Evolutionary conservation across 345 rosid species (phyloP).

Genomic region (Camelina hispida): DNA sequence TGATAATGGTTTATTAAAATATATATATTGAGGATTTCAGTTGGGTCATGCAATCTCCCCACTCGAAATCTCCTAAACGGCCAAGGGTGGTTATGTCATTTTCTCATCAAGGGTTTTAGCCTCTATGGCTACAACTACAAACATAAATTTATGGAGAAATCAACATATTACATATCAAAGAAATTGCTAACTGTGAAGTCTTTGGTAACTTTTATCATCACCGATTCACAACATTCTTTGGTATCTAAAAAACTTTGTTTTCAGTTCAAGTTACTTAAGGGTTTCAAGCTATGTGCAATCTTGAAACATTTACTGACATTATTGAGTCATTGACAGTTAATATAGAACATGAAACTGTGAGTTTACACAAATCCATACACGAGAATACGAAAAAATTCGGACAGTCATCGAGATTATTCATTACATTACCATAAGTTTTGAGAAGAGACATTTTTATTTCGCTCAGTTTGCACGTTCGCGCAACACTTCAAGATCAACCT

Average conservation of each 20-base stretch:
- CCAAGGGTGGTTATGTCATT: slow-evolving; percentile 18
- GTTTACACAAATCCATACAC: slow-evolving; percentile 25
- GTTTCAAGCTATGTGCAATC: background rate
- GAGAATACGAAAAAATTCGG: slow-evolving; percentile 16
- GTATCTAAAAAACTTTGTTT: no score
- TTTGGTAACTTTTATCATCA: background rate
- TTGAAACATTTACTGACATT: slow-evolving; percentile 7
- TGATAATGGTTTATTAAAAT: background rate
- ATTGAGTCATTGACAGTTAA: slow-evolving; percentile 23
- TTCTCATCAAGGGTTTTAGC: no score
- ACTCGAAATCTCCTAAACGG: slow-evolving; percentile 33
- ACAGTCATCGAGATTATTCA: slow-evolving; percentile 38
- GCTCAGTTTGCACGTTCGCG: slow-evolving; percentile 63
- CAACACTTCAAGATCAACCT: slow-evolving; percentile 74
- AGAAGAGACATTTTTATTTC: background rate
- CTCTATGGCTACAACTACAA: background rate
- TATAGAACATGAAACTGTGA: slow-evolving; percentile 31
- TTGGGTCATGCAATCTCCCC: slow-evolving; percentile 52
- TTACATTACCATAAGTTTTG: slow-evolving; percentile 31
- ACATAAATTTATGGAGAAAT: background rate
- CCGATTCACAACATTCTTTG: no score
- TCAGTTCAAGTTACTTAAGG: background rate
- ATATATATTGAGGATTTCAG: slow-evolving; percentile 28
- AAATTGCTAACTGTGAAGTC: background rate
- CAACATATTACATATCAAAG: background rate